Evolutionary conservation across 192 early-diverging fungal species (phyloP).

Genomic region (Chytriomyces sp.): DNA sequence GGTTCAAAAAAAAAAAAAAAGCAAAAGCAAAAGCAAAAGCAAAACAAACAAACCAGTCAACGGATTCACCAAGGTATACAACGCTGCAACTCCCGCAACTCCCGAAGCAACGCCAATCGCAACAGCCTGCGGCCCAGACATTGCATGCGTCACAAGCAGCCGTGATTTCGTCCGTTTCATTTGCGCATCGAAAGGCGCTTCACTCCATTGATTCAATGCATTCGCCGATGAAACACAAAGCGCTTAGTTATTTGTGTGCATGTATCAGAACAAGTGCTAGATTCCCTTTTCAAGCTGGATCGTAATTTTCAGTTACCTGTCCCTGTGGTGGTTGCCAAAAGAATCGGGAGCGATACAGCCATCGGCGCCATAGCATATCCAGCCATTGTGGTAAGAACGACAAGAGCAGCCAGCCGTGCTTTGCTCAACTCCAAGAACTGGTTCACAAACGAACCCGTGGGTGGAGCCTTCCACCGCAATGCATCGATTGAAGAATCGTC

Average conservation of each 20-base stretch:
- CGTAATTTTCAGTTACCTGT: conserved; percentile 49
- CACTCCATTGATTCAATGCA: conserved; percentile 94
- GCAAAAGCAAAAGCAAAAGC: conserved; percentile 69
- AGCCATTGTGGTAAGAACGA: conserved; percentile 91
- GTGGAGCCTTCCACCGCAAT: conserved; percentile 21
- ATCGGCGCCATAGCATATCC: conserved; percentile 93
- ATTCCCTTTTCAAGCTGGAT: too few species aligned
- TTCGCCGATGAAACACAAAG: conserved; percentile 91
- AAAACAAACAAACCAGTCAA: conserved; percentile 63
- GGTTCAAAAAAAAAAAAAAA: conserved; percentile 60
- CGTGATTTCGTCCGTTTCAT: conserved; percentile 93
- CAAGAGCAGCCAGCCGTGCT: conserved; percentile 83
- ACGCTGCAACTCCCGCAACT: conserved; percentile 63
- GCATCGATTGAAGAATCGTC: neutral
- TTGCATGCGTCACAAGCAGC: conserved; percentile 76
- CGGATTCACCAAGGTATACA: conserved; percentile 85
- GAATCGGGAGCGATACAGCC: conserved; percentile 55
- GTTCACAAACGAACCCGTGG: neutral
- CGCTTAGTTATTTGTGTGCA: neutral
- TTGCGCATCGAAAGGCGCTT: conserved; percentile 94
- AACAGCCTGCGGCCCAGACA: conserved; percentile 77
- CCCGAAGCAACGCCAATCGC: conserved; percentile 74
- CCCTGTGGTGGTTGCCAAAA: conserved; percentile 83
- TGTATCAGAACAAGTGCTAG: too few species aligned
- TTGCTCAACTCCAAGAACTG: conserved; percentile 67